phyloP scores from a whole-genome alignment of 2,329 filamentous ascomycete species.

The Calycina herbarum region DNA sequence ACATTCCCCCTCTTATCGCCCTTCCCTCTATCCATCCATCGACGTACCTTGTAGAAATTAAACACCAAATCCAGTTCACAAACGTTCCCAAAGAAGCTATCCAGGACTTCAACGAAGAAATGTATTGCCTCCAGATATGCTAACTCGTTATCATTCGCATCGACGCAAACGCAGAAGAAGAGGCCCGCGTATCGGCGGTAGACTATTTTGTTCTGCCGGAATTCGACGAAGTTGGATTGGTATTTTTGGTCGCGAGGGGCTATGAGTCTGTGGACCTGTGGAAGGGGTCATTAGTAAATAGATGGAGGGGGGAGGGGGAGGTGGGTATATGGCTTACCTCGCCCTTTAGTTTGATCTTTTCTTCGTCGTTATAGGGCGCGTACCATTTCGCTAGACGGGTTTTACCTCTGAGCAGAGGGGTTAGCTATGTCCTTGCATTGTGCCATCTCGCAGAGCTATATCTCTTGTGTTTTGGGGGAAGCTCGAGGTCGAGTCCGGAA shows the following conservation, averaged over 20 bases:
- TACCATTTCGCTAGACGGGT: constrained; percentile 99
- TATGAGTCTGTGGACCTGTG: constrained; percentile 89
- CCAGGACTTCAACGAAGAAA: constrained; percentile 98
- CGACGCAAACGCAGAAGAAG: constrained; percentile 99
- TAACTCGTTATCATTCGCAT: constrained; percentile 98
- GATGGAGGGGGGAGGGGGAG: constrained; percentile 1
- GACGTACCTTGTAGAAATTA: constrained; percentile 67
- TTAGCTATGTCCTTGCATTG: constrained; percentile 16
- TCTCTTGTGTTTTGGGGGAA: neutral
- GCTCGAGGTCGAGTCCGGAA: neutral
- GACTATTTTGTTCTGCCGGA: constrained; percentile 91
- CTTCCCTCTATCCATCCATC: neutral
- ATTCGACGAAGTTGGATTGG: constrained; percentile 99
- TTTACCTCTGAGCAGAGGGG: constrained; percentile 70
- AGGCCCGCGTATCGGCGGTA: constrained; percentile 96
- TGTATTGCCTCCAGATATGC: constrained; percentile 97
- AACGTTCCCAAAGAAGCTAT: constrained; percentile 98
- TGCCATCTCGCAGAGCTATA: neutral
- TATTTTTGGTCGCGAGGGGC: constrained; percentile 98
- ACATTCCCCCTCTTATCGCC: constrained; percentile 3
- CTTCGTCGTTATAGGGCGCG: constrained; percentile 95
- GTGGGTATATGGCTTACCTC: constrained; percentile 56
- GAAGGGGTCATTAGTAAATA: neutral
- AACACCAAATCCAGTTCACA: constrained; percentile 93
- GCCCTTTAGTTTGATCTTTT: constrained; percentile 98